These are phyloP conservation scores for Begonia peltatifolia DNA, from an alignment of 306 rosid genomes.

Conservation along the genomic window DNA sequence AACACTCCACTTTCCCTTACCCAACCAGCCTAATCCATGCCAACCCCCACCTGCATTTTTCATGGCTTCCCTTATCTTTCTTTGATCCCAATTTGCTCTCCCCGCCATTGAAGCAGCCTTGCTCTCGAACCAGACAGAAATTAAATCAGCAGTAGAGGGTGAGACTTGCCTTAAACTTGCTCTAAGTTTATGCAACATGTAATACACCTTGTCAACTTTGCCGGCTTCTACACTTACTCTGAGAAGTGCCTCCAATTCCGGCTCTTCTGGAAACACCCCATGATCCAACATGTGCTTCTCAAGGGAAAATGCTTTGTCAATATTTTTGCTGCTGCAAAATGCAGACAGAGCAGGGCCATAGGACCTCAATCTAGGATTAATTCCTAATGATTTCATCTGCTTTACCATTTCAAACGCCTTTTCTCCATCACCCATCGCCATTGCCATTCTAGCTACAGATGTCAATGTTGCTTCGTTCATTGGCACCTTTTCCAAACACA, in stretches of 20 bases:
- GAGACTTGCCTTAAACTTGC: slow-evolving; percentile 51
- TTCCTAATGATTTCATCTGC: slow-evolving; percentile 66
- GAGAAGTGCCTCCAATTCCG: slow-evolving; percentile 66
- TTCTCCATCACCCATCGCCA: slow-evolving; percentile 79
- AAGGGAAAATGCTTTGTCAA: slow-evolving; percentile 70
- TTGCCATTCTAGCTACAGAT: slow-evolving; percentile 89
- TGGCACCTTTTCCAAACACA: slow-evolving; percentile 35
- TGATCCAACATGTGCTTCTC: slow-evolving; percentile 80
- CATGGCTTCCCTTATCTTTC: slow-evolving; percentile 33
- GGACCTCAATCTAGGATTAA: slow-evolving; percentile 70
- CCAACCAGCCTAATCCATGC: slow-evolving; percentile 96
- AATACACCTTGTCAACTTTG: slow-evolving; percentile 56
- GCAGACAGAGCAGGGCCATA: slow-evolving; percentile 73
- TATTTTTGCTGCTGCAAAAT: slow-evolving; percentile 45
- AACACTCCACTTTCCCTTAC: slow-evolving; percentile 73
- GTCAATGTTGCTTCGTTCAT: slow-evolving; percentile 94
- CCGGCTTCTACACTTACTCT: slow-evolving; percentile 41
- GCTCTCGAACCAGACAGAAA: slow-evolving; percentile 55
- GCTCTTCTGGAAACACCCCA: slow-evolving; percentile 84
- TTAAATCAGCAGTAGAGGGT: slow-evolving; percentile 39
- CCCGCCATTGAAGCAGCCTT: slow-evolving; percentile 64
- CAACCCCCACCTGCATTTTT: slow-evolving; percentile 91
- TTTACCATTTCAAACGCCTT: slow-evolving; percentile 85
- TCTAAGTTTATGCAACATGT: slow-evolving; percentile 74
- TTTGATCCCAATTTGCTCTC: slow-evolving; percentile 55